Evolutionary conservation across 768 basidiomycete genomes (phyloP).

Genomic region (Sarcomyxa edulis): DNA sequence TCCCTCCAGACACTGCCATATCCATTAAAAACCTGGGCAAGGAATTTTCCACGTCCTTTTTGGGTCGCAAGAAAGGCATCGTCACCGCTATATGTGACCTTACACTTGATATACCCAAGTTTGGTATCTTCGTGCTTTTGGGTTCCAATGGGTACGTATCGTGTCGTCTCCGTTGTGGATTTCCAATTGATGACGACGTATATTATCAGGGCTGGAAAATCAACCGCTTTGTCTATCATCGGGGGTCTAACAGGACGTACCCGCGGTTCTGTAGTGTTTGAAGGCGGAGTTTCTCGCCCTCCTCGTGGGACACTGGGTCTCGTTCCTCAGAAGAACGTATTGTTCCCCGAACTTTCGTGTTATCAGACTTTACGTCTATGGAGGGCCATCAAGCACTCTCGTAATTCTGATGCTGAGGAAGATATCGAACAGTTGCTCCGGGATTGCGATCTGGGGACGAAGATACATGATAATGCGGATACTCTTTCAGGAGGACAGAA

Average conservation of each 20-base stretch:
- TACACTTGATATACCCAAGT: constrained; percentile 62
- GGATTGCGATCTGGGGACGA: constrained; percentile 70
- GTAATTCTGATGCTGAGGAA: constrained; percentile 37
- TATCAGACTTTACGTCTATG: constrained; percentile 69
- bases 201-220: constrained; percentile 63
- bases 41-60: constrained; percentile 45
- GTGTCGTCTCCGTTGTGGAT: background rate
- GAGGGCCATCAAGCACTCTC: constrained; percentile 66
- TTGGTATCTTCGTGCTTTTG: constrained; percentile 72
- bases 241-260: constrained; percentile 57
- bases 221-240: constrained; percentile 63
- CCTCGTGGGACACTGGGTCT: constrained; percentile 68
- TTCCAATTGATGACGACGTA: constrained; percentile 2
- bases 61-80: constrained; percentile 37
- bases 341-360: constrained; percentile 73
- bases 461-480: constrained; percentile 60
- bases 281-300: constrained; percentile 47
- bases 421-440: constrained; percentile 59
- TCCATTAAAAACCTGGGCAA: constrained; percentile 59
- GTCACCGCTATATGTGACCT: constrained; percentile 66
- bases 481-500: constrained; percentile 79
- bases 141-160: constrained; percentile 60
- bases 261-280: constrained; percentile 50
- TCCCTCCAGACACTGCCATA: constrained; percentile 45
- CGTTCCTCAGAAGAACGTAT: constrained; percentile 80